Conservation (phyloP, 495 filamentous ascomycete genomes). For the Geopyxis carbonaria region DNA sequence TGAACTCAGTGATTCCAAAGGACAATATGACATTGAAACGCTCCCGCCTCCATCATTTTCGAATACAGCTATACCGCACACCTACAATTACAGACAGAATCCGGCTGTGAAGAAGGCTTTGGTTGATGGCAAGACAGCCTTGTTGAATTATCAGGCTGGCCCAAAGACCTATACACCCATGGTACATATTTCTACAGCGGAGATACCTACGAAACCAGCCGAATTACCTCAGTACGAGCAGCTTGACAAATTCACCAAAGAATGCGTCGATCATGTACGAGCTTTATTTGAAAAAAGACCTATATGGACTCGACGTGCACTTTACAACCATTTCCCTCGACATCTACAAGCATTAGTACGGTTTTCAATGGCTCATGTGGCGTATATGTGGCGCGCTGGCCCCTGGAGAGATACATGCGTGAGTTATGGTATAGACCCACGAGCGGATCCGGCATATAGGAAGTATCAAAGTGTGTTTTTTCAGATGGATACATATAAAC, state of each 20-base stretch:
- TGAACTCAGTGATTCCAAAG: constrained; percentile 47
- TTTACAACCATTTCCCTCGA: constrained; percentile 42
- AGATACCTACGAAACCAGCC: constrained; percentile 31
- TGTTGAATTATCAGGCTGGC: constrained; percentile 35
- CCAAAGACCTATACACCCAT: constrained; percentile 39
- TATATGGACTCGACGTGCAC: constrained; percentile 67
- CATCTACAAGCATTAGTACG: constrained; percentile 22
- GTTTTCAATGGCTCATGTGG: constrained; percentile 37
- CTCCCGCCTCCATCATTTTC: constrained; percentile 61
- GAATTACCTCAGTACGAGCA: constrained; percentile 32
- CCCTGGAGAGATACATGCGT: constrained; percentile 82
- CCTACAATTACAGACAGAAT: constrained; percentile 40
- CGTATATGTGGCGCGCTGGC: constrained; percentile 75
- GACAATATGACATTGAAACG: constrained; percentile 44
- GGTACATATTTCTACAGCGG: constrained; percentile 40
- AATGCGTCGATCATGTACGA: constrained; percentile 38
- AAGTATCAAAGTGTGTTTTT: constrained; percentile 81
- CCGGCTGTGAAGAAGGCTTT: constrained; percentile 36
- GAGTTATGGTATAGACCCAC: constrained; percentile 69
- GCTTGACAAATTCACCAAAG: constrained; percentile 35
- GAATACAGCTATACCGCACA: constrained; percentile 24
- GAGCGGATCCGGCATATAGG: constrained; percentile 53
- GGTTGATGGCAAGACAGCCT: constrained; percentile 37
- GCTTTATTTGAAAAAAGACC: constrained; percentile 52
- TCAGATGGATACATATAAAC: constrained; percentile 35